These are phyloP conservation scores for Aphanomyces euteiches DNA, from an alignment of 352 stramenopile genomes.

Conservation along the genomic window DNA sequence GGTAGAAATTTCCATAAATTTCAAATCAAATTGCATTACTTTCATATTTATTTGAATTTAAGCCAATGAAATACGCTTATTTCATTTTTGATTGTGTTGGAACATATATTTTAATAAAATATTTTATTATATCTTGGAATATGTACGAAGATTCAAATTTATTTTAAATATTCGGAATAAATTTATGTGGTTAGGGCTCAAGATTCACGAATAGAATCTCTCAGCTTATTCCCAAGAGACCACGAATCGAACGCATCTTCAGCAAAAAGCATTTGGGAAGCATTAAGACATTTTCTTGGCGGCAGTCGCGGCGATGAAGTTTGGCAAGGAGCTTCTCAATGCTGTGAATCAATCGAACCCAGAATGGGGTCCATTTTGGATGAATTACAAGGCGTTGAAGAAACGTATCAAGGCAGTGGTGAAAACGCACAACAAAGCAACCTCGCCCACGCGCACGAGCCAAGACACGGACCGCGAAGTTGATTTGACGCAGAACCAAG, in stretches of 20 bases:
- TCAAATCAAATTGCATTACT: background rate
- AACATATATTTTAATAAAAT: background rate
- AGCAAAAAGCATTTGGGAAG: background rate
- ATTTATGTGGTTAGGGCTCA: background rate
- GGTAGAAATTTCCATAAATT: background rate
- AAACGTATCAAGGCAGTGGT: conserved; percentile 79
- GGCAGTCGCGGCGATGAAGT: conserved; percentile 52
- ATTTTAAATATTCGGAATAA: too few species aligned
- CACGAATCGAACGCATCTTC: conserved; percentile 19
- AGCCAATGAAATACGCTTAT: background rate
- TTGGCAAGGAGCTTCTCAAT: conserved; percentile 67
- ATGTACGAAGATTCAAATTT: background rate
- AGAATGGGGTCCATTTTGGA: conserved; percentile 81
- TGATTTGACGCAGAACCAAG: conserved; percentile 27
- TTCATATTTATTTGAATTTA: conserved; percentile 1
- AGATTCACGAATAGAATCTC: conserved; percentile 23
- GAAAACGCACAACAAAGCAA: conserved; percentile 36
- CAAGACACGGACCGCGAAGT: conserved; percentile 1
- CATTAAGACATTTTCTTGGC: too few species aligned
- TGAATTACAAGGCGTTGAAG: conserved; percentile 85
- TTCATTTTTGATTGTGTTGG: background rate
- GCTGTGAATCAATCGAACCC: conserved; percentile 73
- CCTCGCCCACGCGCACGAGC: background rate
- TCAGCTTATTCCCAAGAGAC: background rate
- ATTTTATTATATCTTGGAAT: background rate